A percentile compares a stretch with the other conserved stretches of the same genome.
Evolutionary conservation across 2,329 filamentous ascomycete species (phyloP).

Genomic region (Microdochium paspali): DNA sequence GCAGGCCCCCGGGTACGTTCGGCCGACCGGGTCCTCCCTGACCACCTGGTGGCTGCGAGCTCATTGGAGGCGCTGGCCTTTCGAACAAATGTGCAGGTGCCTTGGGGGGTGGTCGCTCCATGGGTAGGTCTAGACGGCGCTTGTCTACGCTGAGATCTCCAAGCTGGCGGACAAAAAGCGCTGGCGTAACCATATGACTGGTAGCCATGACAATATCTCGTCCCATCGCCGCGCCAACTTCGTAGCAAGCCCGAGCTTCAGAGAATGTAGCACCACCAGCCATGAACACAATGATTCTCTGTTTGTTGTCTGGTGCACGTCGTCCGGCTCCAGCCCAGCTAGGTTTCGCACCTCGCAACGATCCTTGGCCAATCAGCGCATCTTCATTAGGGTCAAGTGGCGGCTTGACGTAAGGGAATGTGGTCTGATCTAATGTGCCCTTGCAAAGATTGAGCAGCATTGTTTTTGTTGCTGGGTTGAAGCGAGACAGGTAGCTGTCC

Average conservation of each 20-base stretch:
- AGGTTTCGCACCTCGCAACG: conserved; percentile 82
- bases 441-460: conserved; percentile 68
- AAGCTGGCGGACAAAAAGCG: conserved; percentile 74
- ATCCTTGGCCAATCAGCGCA: conserved; percentile 53
- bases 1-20: conserved; percentile 22
- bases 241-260: conserved; percentile 83
- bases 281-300: conserved; percentile 89
- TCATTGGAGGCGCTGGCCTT: conserved; percentile 41
- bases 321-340: conserved; percentile 86
- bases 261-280: conserved; percentile 92
- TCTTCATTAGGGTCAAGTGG: conserved; percentile 55
- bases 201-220: conserved; percentile 83
- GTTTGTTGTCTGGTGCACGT: conserved; percentile 68
- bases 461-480: conserved; percentile 71
- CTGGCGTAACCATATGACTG: conserved; percentile 85
- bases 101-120: conserved; percentile 69
- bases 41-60: conserved; percentile 12
- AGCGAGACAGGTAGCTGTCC: conserved; percentile 80
- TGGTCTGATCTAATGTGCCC: conserved; percentile 54
- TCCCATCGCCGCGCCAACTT: conserved; percentile 61
- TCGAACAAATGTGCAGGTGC: conserved; percentile 84
- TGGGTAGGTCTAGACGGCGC: conserved; percentile 68
- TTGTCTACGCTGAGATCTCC: conserved; percentile 69
- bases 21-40: conserved; percentile 15
- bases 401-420: conserved; percentile 67